Evolutionary conservation across 495 filamentous ascomycete genomes (phyloP), one percentile per base, ranked within the genome.

Genomic region (Hyaloscypha hepaticicola): DNA sequence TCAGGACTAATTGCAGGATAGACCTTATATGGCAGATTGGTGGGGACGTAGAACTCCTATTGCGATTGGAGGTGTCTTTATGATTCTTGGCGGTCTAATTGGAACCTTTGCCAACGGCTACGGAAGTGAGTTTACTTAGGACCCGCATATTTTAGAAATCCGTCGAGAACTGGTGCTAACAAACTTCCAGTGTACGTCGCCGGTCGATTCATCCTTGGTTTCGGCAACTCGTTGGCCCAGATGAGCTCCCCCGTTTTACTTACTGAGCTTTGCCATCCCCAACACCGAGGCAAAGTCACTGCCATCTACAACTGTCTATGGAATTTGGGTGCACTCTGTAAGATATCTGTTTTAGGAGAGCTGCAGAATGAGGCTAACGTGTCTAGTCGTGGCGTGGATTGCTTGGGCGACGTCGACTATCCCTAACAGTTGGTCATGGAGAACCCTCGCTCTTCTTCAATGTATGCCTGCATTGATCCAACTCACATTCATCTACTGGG

Each of bases 21-120:
- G 80, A 6, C 88, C 87, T 12, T 77, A 84, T 65, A 70, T 70
- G 61, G 65, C 65, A 49, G 77, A 79, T 70, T 58, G 57, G 49
- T 67, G 76, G 78, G 82, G 72, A 38, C 77, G 84, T 16, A 75
- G 75, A 61, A 76, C 76, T 70, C 77, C 78, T 21, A 83, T 85
- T 58, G 75, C 81, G 60, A 69, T 81, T 34, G 80, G 83, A n/a
- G 79, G 79, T 28, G 59, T 76, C 28, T 69, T 83, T 55, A 84
- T 82, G 76, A 75, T 82, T 52, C 19, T 82, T 24, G 82, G 81
- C 19, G 80, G 77, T 25, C 41, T 82, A 4, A 64, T 85, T 21
- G 78, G 82, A 63, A 73, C 75, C 19, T 77, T 82, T 38, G 76
- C 73, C 24, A 77, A 77, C 26, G 73, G 57, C 21, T 67, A 66